Evolutionary conservation across 2,329 filamentous ascomycete genomes (phyloP).

Genomic region (Xylaria multiplex): DNA sequence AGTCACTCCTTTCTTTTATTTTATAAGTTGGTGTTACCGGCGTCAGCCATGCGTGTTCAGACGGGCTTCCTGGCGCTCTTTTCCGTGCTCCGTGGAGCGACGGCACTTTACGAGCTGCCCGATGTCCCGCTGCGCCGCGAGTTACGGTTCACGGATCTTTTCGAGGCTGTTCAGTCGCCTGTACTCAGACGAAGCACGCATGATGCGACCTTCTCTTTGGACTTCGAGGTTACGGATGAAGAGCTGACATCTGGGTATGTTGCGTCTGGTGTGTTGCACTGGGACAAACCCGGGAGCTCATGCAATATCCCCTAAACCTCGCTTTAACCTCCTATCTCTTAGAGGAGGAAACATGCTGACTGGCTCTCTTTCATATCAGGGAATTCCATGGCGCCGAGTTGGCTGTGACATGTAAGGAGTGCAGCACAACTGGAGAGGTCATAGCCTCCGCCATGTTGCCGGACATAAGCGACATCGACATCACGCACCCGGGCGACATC

Average conservation of each 20-base stretch:
- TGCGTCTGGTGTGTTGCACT: background rate
- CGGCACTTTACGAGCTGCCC: conserved; percentile 29
- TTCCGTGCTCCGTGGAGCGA: conserved; percentile 8
- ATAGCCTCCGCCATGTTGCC: conserved; percentile 42
- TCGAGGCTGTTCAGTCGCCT: conserved; percentile 9
- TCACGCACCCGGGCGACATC: conserved; percentile 40
- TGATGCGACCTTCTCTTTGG: conserved; percentile 24
- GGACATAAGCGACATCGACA: conserved; percentile 42
- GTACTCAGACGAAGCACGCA: conserved; percentile 32
- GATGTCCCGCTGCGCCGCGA: conserved; percentile 9
- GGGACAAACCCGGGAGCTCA: no score
- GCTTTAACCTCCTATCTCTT: background rate
- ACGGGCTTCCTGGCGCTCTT: conserved; percentile 24
- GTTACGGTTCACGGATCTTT: conserved; percentile 3
- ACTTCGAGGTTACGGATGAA: conserved; percentile 27
- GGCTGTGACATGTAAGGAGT: conserved; percentile 43
- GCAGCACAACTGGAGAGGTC: conserved; percentile 41
- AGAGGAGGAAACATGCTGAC: background rate
- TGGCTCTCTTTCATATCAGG: background rate
- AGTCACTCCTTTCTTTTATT: conserved; percentile 17
- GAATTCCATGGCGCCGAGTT: conserved; percentile 31
- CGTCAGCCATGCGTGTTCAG: conserved; percentile 15
- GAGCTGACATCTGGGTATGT: conserved; percentile 42
- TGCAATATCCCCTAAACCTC: background rate
- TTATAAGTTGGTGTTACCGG: background rate